phyloP scores from a whole-genome alignment of 2,329 filamentous ascomycete species.

The Myriosclerotinia scirpicola region DNA sequence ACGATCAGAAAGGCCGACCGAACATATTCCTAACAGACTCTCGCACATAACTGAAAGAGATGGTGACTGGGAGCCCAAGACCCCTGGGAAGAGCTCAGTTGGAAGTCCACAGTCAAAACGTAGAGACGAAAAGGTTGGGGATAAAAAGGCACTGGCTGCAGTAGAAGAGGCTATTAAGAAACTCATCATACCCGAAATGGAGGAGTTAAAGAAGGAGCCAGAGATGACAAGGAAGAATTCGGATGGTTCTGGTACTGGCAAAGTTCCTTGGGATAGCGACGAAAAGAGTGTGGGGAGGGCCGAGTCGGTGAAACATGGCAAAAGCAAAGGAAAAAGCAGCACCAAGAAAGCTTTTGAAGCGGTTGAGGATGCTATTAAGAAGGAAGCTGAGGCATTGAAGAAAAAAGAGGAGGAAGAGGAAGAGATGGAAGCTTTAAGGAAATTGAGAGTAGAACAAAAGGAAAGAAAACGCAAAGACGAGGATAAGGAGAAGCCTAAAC shows the following conservation, averaged over 20 bases:
- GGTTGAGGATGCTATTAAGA: slow-evolving; percentile 23
- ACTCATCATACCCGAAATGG: slow-evolving; percentile 21
- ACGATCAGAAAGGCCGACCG: slow-evolving; percentile 6
- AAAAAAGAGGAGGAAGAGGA: slow-evolving; percentile 23
- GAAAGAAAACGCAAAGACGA: slow-evolving; percentile 23
- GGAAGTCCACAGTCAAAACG: slow-evolving; percentile 18
- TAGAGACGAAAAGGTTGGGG: slow-evolving; percentile 19
- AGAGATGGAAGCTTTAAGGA: slow-evolving; percentile 20
- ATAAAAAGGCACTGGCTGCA: slow-evolving; percentile 23
- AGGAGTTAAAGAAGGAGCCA: slow-evolving; percentile 22
- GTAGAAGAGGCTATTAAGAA: slow-evolving; percentile 23
- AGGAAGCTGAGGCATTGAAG: slow-evolving; percentile 23
- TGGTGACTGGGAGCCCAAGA: slow-evolving; percentile 21
- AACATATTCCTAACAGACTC: slow-evolving; percentile 20
- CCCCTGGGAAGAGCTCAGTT: slow-evolving; percentile 12
- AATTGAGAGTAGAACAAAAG: slow-evolving; percentile 20
- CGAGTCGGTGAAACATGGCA: slow-evolving; percentile 19
- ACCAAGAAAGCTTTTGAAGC: slow-evolving; percentile 24
- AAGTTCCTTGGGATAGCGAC: slow-evolving; percentile 23
- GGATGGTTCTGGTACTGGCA: slow-evolving; percentile 11
- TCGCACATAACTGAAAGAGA: slow-evolving; percentile 23
- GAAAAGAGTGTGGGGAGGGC: slow-evolving; percentile 21
- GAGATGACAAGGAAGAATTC: slow-evolving; percentile 18
- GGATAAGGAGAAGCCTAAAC: slow-evolving; percentile 21
- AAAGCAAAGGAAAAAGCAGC: slow-evolving; percentile 18